Base-by-base conservation (phyloP, 2,329 filamentous ascomycete genomes). In the Claviceps maximensis region DNA sequence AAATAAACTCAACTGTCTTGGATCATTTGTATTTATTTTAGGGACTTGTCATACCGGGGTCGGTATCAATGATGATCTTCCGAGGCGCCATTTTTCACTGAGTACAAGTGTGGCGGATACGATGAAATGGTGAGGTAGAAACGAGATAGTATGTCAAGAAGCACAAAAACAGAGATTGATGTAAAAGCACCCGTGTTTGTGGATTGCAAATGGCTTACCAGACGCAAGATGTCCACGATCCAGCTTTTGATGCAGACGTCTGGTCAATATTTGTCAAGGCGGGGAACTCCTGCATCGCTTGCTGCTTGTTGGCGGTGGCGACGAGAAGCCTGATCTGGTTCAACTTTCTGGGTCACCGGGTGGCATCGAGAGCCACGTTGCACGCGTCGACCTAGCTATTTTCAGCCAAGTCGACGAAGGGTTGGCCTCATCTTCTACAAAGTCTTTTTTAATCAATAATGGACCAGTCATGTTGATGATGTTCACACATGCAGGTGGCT, bases 51-150 rank as follows among this genome's bases (percentile, higher is more conserved):
- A 21, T 74, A 87, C 90, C 72, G 59, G 91, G 91, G 66, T 97
- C 93, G 2, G 91, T 97, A 65, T 98, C 93, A 62, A 98, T 93
- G 62, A 98, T 96, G 60, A 98, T 84, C 62, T 85, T 83, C 62
- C 79, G 82, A 61, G 83, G 78, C 53, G 80, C 75, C 84, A 87
- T 87, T 2, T 21, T 45, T 47, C n/a, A 25, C 27, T 25, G 21
- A 12, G 31, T 12, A 33, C 23, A 19, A 49, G 12, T 21, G 38
- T 31, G 45, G 27, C 45, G 8, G 25, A 12, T 25, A 47, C 23
- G 17, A 19, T n/a, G 7, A n/a, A 47, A 29, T 29, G 7, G 25
- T 10, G 2, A 7, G 21, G 10, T 7, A 33, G 10, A 17, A 15
- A 4, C 10, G n/a, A 21, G 27, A 33, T 33, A 12, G 13, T 9